These are phyloP conservation scores for Asterella californica DNA, from an alignment of 225 moss, liverwort and hornwort species.

Conservation along the genomic window DNA sequence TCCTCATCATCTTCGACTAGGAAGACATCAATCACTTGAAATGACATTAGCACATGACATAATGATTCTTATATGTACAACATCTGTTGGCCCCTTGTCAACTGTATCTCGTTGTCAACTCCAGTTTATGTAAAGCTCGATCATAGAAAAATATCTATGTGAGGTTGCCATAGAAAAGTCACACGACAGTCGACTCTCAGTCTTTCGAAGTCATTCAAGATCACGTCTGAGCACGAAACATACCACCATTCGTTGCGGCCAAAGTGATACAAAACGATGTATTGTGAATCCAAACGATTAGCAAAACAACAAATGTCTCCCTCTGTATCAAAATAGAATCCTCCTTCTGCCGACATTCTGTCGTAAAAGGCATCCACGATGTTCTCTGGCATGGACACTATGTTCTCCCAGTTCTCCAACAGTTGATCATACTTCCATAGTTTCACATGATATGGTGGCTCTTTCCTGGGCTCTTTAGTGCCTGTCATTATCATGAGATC, in stretches of 20 bases:
- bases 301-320: slow-evolving; percentile 20
- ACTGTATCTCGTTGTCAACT: too few relatives aligned
- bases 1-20: too few relatives aligned
- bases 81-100: too few relatives aligned
- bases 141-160: slow-evolving; percentile 7
- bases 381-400: slow-evolving; percentile 15
- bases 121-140: too few relatives aligned
- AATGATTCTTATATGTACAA: too few relatives aligned
- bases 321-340: slow-evolving; percentile 20
- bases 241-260: slow-evolving; percentile 9
- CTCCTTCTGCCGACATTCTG: neutral
- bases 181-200: neutral
- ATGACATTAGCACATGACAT: too few relatives aligned
- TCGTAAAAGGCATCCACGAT: slow-evolving; percentile 5
- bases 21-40: too few relatives aligned
- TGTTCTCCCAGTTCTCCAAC: neutral
- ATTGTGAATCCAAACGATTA: neutral
- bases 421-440: slow-evolving; percentile 13
- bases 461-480: slow-evolving; percentile 16
- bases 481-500: slow-evolving; percentile 23
- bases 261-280: slow-evolving; percentile 14
- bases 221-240: slow-evolving; percentile 12
- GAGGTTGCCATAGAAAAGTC: slow-evolving; percentile 19
- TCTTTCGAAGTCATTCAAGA: neutral
- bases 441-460: slow-evolving; percentile 1